Conservation (phyloP, 2,329 filamentous ascomycete genomes). For the Fusarium penzigii region DNA sequence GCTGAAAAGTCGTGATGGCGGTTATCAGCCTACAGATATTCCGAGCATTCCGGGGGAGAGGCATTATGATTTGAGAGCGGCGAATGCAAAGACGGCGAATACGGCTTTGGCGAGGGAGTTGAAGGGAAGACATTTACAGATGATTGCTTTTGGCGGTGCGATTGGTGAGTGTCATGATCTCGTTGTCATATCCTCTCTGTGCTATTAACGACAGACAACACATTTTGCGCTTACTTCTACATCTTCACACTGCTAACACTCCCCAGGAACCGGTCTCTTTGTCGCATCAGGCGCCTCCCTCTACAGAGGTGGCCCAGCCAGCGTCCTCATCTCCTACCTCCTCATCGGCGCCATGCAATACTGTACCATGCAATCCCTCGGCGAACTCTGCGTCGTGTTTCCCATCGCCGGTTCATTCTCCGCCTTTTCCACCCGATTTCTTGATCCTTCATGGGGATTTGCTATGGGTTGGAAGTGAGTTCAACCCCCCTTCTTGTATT, state of each 20-base stretch:
- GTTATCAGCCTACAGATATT: conserved; percentile 16
- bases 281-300: conserved; percentile 78
- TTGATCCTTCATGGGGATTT: conserved; percentile 93
- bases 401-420: conserved; percentile 92
- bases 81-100: conserved; percentile 72
- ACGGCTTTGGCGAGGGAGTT: conserved; percentile 75
- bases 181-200: not conserved
- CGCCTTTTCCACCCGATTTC: conserved; percentile 88
- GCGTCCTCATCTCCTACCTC: conserved; percentile 71
- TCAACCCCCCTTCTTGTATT: rapidly evolving
- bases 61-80: conserved; percentile 56
- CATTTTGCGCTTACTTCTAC: not conserved
- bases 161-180: conserved; percentile 58
- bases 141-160: conserved; percentile 95
- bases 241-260: not conserved
- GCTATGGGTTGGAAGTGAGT: conserved; percentile 91
- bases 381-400: conserved; percentile 87
- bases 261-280: conserved; percentile 75
- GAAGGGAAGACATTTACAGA: conserved; percentile 86
- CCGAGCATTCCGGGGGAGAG: conserved; percentile 36
- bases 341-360: conserved; percentile 87
- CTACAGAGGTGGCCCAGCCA: conserved; percentile 74
- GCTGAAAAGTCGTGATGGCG: conserved; percentile 23
- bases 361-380: conserved; percentile 87
- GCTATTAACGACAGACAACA: not conserved